Evolutionary conservation across 1,139 yeast genomes (phyloP).

Genomic region (Pichia sp.): DNA sequence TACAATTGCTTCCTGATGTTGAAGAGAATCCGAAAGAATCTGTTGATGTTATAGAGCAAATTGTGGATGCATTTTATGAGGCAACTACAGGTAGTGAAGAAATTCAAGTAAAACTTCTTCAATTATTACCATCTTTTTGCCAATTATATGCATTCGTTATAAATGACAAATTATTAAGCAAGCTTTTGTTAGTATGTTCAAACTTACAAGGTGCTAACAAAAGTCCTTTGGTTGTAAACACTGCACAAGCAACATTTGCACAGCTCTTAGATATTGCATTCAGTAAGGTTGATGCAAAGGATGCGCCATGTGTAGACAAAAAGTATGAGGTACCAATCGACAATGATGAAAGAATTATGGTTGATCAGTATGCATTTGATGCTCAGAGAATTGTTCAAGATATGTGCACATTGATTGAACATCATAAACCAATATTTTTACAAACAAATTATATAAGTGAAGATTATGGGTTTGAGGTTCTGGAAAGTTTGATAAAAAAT

Average conservation of each 20-base stretch:
- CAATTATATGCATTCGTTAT: constrained; percentile 53
- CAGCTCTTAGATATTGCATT: constrained; percentile 72
- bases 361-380: constrained; percentile 56
- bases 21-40: constrained; percentile 5
- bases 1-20: constrained; percentile 41
- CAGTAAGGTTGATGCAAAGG: constrained; percentile 42
- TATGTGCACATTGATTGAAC: constrained; percentile 60
- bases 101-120: constrained; percentile 80
- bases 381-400: constrained; percentile 65
- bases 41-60: constrained; percentile 38
- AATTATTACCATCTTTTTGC: constrained; percentile 68
- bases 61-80: constrained; percentile 62
- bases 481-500: constrained; percentile 58
- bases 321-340: constrained; percentile 32
- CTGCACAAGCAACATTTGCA: constrained; percentile 89
- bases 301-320: constrained; percentile 17
- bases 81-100: constrained; percentile 75
- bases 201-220: constrained; percentile 63
- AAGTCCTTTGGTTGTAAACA: constrained; percentile 73
- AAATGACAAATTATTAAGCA: constrained; percentile 49
- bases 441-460: constrained; percentile 51
- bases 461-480: constrained; percentile 68
- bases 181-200: constrained; percentile 63
- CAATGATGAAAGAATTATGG: constrained; percentile 35
- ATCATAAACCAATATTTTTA: constrained; percentile 46